Evolutionary conservation across 441 rosid genomes (phyloP).

Genomic region (Macaranga tanarius): DNA sequence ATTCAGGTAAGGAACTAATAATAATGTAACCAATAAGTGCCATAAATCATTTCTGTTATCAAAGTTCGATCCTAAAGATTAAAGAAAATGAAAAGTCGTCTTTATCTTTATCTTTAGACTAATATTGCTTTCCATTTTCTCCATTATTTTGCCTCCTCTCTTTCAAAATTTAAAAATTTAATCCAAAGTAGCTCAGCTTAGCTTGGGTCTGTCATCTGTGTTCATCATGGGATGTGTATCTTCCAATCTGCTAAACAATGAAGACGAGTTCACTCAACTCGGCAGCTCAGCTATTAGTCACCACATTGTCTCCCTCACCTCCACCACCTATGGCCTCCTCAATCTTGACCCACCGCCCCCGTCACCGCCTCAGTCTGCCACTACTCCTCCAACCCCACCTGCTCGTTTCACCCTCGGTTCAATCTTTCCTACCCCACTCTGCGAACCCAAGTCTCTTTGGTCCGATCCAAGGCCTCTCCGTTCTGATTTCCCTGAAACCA

Average conservation of each 20-base stretch:
- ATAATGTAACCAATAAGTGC: too few species aligned
- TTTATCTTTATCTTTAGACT: too few species aligned
- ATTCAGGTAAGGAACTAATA: too few species aligned
- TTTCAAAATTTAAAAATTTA: conserved; percentile 14
- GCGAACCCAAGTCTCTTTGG: conserved; percentile 43
- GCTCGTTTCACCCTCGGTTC: conserved; percentile 47
- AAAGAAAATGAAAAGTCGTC: too few species aligned
- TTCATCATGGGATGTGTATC: conserved; percentile 85
- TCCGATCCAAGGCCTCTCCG: conserved; percentile 43
- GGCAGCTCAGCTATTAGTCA: conserved; percentile 64
- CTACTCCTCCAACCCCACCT: conserved; percentile 52
- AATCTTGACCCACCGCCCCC: conserved; percentile 58
- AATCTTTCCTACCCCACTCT: conserved; percentile 39
- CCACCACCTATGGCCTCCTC: conserved; percentile 88
- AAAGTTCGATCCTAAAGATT: too few species aligned
- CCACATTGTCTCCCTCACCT: conserved; percentile 88
- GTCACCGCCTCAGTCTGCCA: conserved; percentile 25
- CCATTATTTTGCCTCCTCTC: conserved; percentile 4
- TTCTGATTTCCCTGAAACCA: conserved; percentile 46
- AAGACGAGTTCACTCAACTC: conserved; percentile 71
- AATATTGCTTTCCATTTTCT: neutral
- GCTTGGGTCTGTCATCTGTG: neutral
- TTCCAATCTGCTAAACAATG: conserved; percentile 63
- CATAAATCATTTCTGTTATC: too few species aligned
- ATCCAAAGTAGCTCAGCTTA: conserved; percentile 5